These are phyloP conservation scores for Chrysoporthe puriensis DNA, from an alignment of 2,329 filamentous ascomycete genomes.

Conservation along the genomic window DNA sequence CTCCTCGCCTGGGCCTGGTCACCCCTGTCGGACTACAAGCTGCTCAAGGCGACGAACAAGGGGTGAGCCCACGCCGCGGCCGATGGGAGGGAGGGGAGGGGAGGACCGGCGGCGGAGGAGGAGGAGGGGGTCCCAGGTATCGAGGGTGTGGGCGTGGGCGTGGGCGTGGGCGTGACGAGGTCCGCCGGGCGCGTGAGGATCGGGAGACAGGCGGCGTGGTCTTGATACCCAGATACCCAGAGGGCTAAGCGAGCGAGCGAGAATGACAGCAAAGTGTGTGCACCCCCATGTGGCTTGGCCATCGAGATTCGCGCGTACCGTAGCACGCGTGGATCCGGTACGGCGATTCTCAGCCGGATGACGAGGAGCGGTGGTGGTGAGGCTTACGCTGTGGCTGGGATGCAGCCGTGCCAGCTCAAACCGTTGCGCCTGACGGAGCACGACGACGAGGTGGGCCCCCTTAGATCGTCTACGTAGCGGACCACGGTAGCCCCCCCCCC, in stretches of 20 bases:
- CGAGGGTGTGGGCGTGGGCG: too few species aligned
- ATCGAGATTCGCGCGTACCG: conserved; percentile 1
- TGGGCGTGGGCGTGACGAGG: too few species aligned
- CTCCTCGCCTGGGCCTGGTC: conserved; percentile 29
- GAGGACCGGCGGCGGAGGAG: not conserved
- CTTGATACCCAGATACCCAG: not conserved
- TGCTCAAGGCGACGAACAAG: conserved; percentile 19
- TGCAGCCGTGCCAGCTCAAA: not conserved
- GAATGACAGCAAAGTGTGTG: not conserved
- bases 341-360: not conserved
- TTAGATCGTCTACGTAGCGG: too few species aligned
- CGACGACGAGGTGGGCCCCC: not conserved
- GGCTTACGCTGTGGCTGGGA: conserved; percentile 5
- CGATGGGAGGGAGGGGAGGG: too few species aligned
- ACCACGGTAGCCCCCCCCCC: too few species aligned
- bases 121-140: too few species aligned
- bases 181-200: not conserved
- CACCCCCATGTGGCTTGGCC: conserved; percentile 6
- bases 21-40: conserved; percentile 27
- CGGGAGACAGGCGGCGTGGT: not conserved
- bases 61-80: not conserved
- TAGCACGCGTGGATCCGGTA: not conserved
- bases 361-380: not conserved
- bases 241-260: not conserved
- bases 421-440: conserved; percentile 3